phyloP scores from a whole-genome alignment of 148 eudicot genomes.

The Vaccinium corymbosum region DNA sequence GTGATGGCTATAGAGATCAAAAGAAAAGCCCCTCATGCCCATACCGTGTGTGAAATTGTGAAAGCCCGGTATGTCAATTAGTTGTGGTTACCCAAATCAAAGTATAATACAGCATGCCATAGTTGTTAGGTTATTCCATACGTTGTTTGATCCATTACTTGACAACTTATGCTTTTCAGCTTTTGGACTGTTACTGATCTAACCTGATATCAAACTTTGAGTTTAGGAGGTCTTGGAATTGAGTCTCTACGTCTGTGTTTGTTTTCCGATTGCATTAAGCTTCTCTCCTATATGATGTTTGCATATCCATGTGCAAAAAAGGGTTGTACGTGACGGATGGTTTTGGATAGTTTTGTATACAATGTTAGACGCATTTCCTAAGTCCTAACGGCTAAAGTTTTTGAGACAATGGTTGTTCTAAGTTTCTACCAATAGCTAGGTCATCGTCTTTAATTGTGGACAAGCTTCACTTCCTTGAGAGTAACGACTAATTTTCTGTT shows the following conservation, averaged over 20 bases:
- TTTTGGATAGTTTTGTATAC: neutral
- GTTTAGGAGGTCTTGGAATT: neutral
- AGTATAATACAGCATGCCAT: neutral
- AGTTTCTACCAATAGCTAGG: neutral
- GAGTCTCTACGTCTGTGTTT: neutral
- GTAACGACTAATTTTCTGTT: slow-evolving; percentile 1
- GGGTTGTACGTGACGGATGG: neutral
- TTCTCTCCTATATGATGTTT: neutral
- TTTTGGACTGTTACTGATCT: neutral
- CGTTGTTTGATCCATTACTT: neutral
- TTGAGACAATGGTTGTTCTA: neutral
- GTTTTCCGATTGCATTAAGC: neutral
- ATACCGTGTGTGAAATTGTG: slow-evolving; percentile 94
- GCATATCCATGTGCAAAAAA: neutral
- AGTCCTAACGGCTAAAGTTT: neutral
- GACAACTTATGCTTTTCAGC: neutral
- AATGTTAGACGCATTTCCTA: neutral
- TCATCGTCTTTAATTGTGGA: neutral
- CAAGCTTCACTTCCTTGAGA: neutral
- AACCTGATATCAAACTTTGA: neutral
- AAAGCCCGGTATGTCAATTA: slow-evolving; percentile 61
- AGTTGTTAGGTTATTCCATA: neutral
- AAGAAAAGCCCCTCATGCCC: slow-evolving; percentile 96
- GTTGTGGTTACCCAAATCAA: neutral
- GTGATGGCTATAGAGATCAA: slow-evolving; percentile 96